Percentiles rank a stretch among this genome's conserved stretches.
phyloP scores from a whole-genome alignment of 345 rosid genomes.

The Carallia brachiata region DNA sequence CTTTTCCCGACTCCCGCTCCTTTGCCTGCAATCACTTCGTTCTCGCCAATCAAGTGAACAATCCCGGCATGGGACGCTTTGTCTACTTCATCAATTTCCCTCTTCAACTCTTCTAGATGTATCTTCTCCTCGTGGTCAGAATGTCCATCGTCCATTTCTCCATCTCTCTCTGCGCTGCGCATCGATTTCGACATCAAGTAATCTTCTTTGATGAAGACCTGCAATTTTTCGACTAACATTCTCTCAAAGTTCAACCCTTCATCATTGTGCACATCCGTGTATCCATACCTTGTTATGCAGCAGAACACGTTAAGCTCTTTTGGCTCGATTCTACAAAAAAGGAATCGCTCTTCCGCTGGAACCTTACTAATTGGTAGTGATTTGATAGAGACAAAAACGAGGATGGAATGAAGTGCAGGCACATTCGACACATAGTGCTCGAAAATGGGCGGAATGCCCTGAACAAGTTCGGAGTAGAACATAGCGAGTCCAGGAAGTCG shows the following conservation, averaged over 20 bases:
- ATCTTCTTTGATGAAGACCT: conserved; percentile 53
- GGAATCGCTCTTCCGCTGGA: conserved; percentile 14
- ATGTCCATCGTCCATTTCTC: too few species aligned
- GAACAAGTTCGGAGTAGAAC: conserved; percentile 14
- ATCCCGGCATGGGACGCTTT: conserved; percentile 60
- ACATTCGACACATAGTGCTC: conserved; percentile 7
- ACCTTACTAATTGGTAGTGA: conserved; percentile 10
- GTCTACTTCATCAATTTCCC: conserved; percentile 53
- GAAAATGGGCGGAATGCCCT: conserved; percentile 15
- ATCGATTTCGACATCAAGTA: conserved; percentile 21
- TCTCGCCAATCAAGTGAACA: conserved; percentile 65
- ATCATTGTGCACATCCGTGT: neutral
- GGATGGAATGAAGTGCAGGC: conserved; percentile 9
- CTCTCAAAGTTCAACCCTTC: neutral
- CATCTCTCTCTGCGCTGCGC: too few species aligned
- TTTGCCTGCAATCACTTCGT: conserved; percentile 49
- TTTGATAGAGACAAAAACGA: conserved; percentile 14
- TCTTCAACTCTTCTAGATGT: conserved; percentile 36
- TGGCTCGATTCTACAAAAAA: conserved; percentile 8
- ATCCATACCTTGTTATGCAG: conserved; percentile 16
- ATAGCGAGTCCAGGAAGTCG: conserved; percentile 13
- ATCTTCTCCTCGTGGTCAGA: conserved; percentile 4
- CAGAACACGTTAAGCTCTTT: conserved; percentile 9
- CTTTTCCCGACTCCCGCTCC: conserved; percentile 57
- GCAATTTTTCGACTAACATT: conserved; percentile 12